These are phyloP conservation scores for Linnemannia exigua DNA, from an alignment of 192 early-diverging fungal species.

Conservation along the genomic window DNA sequence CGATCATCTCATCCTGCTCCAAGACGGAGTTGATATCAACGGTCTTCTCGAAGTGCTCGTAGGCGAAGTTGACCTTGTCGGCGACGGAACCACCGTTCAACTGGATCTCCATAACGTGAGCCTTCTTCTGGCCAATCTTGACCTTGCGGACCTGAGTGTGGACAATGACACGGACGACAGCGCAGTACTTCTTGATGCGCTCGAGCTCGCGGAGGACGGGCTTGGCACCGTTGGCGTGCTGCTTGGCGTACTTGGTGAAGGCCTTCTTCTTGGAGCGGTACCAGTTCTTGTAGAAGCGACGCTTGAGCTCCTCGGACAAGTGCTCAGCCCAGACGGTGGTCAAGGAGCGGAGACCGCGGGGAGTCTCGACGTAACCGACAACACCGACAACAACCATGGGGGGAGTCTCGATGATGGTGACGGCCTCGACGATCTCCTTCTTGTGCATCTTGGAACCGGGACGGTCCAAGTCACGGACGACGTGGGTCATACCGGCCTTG, in stretches of 20 bases:
- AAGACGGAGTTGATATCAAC: conserved; percentile 92
- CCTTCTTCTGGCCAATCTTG: conserved; percentile 98
- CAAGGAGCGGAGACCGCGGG: conserved; percentile 96
- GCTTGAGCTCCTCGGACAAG: conserved; percentile 96
- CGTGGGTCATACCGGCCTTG: conserved; percentile 99
- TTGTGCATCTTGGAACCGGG: conserved; percentile 99
- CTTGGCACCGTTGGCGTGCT: conserved; percentile 92
- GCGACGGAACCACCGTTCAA: conserved; percentile 97
- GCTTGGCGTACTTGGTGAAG: conserved; percentile 99
- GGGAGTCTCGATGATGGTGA: conserved; percentile 98
- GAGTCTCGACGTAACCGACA: conserved; percentile 99
- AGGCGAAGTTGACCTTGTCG: conserved; percentile 98
- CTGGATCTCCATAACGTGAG: conserved; percentile 99
- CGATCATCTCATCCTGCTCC: conserved; percentile 99
- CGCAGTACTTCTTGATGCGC: conserved; percentile 99
- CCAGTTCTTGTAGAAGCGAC: conserved; percentile 99
- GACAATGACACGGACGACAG: conserved; percentile 96
- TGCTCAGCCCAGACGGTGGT: conserved; percentile 99
- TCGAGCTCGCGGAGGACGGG: conserved; percentile 93
- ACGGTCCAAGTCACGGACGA: conserved; percentile 99
- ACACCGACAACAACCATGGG: conserved; percentile 98
- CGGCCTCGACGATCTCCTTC: conserved; percentile 99
- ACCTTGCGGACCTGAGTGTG: conserved; percentile 98
- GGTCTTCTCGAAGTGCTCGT: conserved; percentile 97
- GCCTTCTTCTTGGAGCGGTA: conserved; percentile 99